These are phyloP conservation scores for Xylaria palmicola DNA, from an alignment of 495 filamentous ascomycete genomes.

Conservation along the genomic window DNA sequence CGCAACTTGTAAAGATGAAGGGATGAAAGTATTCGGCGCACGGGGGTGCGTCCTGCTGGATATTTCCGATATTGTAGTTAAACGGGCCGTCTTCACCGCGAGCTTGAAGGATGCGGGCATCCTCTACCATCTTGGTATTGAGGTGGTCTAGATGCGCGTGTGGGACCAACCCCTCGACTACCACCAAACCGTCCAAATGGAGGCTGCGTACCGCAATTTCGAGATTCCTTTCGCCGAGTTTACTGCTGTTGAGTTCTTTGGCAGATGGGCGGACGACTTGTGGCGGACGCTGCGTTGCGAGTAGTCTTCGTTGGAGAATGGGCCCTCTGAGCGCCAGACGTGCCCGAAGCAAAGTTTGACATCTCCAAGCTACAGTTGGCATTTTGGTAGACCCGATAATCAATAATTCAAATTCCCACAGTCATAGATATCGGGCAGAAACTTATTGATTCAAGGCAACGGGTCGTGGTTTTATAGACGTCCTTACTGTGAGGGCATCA, in stretches of 20 bases:
- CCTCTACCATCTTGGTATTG: constrained; percentile 52
- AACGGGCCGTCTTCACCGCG: constrained; percentile 47
- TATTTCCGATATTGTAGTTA: constrained; percentile 56
- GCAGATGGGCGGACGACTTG: constrained; percentile 17
- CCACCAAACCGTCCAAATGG: constrained; percentile 57
- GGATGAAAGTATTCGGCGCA: constrained; percentile 40
- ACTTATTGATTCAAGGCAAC: background rate
- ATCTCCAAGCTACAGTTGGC: background rate
- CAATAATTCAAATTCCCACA: background rate
- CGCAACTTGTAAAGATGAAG: constrained; percentile 43
- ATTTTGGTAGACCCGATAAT: background rate
- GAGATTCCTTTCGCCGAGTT: constrained; percentile 39
- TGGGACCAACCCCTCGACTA: constrained; percentile 51
- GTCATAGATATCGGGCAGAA: background rate
- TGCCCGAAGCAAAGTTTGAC: background rate
- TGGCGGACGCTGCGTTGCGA: constrained; percentile 3
- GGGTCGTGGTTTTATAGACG: constrained; percentile 7
- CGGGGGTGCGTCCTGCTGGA: constrained; percentile 54
- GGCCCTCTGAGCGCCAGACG: background rate
- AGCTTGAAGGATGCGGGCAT: constrained; percentile 43
- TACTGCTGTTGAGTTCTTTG: constrained; percentile 16
- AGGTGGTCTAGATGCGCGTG: constrained; percentile 45
- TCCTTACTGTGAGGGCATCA: background rate
- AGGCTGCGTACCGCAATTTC: constrained; percentile 52
- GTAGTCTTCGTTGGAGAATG: background rate